These are phyloP conservation scores for Biscutella laevigata DNA, from an alignment of 441 rosid species.

Conservation along the genomic window DNA sequence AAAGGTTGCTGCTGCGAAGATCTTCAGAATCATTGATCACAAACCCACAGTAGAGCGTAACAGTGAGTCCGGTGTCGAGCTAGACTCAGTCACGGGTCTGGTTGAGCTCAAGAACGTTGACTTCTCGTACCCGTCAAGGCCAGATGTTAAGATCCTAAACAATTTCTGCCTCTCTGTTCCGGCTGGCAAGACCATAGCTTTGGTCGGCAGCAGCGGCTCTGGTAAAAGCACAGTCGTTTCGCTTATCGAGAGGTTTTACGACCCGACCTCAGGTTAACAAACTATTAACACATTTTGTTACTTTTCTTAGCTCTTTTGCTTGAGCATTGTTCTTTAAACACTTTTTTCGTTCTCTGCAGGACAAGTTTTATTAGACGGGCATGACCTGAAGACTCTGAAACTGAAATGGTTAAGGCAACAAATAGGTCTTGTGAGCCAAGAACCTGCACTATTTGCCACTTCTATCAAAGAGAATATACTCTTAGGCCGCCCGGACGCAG, in stretches of 20 bases:
- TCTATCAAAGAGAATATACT: constrained; percentile 90
- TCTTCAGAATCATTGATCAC: constrained; percentile 77
- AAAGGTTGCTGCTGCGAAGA: constrained; percentile 88
- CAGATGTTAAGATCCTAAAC: constrained; percentile 71
- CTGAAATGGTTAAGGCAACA: too few species aligned
- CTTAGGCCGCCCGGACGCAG: constrained; percentile 86
- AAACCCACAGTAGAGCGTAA: constrained; percentile 65
- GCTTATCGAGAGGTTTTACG: constrained; percentile 92
- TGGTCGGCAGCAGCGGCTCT: constrained; percentile 98
- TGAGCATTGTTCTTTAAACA: constrained; percentile 15
- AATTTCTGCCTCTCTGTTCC: constrained; percentile 71
- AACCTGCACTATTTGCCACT: constrained; percentile 92
- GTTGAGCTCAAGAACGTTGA: constrained; percentile 80
- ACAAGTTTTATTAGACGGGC: constrained; percentile 82
- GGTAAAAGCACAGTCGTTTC: constrained; percentile 99
- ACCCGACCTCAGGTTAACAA: constrained; percentile 66
- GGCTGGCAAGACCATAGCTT: constrained; percentile 92
- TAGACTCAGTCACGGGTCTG: constrained; percentile 68
- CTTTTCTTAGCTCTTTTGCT: neutral
- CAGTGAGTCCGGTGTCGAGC: constrained; percentile 55
- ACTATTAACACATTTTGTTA: neutral
- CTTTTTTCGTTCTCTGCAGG: constrained; percentile 37
- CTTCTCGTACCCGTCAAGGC: constrained; percentile 91
- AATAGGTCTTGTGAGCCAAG: constrained; percentile 99
- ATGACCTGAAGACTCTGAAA: constrained; percentile 69